Evolutionary conservation across 2,329 filamentous ascomycete species (phyloP).

Genomic region (Akanthomyces lecanii): DNA sequence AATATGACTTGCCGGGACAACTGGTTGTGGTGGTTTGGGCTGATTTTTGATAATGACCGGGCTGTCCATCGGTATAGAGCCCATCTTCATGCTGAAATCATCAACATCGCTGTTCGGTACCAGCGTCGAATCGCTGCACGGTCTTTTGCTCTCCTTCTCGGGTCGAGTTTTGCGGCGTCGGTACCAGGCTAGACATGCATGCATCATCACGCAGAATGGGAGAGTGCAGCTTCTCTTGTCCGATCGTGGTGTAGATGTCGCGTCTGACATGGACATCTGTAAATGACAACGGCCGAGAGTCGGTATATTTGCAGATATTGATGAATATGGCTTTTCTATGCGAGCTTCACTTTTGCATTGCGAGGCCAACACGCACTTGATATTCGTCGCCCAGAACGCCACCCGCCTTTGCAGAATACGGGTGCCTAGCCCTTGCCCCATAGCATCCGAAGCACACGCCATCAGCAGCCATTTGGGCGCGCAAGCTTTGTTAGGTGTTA

Average conservation of each 20-base stretch:
- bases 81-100: slow-evolving; percentile 10
- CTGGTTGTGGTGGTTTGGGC: not conserved
- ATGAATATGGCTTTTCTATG: not conserved
- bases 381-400: slow-evolving; percentile 5
- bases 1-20: not conserved
- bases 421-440: slow-evolving; percentile 12
- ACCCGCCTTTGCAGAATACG: not conserved
- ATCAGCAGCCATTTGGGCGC: not conserved
- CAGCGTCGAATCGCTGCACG: slow-evolving; percentile 2
- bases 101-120: not conserved
- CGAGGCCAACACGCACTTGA: slow-evolving; percentile 5
- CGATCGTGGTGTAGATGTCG: not conserved
- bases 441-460: slow-evolving; percentile 4
- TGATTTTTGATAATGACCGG: not conserved
- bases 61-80: slow-evolving; percentile 1
- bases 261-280: not conserved
- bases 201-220: slow-evolving; percentile 6
- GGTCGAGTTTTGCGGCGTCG: not conserved
- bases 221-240: slow-evolving; percentile 5
- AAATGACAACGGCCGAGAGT: not conserved
- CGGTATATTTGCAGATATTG: not conserved
- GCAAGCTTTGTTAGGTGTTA: not conserved
- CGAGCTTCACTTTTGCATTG: not conserved
- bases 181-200: slow-evolving; percentile 9
- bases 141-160: not conserved